Percentiles rank a stretch among this genome's conserved stretches.
Conservation (phyloP, 345 rosid species). For the Angophora floribunda region DNA sequence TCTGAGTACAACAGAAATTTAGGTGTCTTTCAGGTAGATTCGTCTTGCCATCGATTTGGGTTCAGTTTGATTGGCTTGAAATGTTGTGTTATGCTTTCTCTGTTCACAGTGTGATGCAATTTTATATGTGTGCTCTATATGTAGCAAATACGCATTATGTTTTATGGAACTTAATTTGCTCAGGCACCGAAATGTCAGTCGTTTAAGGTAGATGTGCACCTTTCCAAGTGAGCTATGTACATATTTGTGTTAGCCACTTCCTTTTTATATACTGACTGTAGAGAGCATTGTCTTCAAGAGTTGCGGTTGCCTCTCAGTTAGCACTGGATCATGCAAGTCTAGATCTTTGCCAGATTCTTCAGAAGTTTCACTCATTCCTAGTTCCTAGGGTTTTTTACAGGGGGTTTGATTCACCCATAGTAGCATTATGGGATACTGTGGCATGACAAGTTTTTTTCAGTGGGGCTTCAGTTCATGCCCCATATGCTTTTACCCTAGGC, state of each 20-base stretch:
- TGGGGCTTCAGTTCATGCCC: neutral
- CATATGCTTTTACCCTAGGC: neutral
- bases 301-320: neutral
- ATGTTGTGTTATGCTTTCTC: neutral
- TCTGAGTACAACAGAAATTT: conserved; percentile 73
- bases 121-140: neutral
- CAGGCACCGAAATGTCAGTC: neutral
- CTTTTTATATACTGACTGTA: neutral
- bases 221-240: neutral
- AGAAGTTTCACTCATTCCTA: neutral
- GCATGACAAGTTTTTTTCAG: neutral
- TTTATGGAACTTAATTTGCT: neutral
- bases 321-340: neutral
- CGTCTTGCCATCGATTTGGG: neutral
- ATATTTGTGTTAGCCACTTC: neutral
- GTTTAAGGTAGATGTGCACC: neutral
- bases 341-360: neutral
- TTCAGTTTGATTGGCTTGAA: neutral
- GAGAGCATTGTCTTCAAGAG: neutral
- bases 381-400: neutral
- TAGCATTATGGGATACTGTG: neutral
- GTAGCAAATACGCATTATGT: neutral
- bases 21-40: conserved; percentile 77
- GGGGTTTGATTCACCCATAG: neutral
- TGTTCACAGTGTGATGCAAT: neutral